These are phyloP conservation scores for Melaleuca quinquenervia DNA, from an alignment of 345 rosid species.

Conservation along the genomic window DNA sequence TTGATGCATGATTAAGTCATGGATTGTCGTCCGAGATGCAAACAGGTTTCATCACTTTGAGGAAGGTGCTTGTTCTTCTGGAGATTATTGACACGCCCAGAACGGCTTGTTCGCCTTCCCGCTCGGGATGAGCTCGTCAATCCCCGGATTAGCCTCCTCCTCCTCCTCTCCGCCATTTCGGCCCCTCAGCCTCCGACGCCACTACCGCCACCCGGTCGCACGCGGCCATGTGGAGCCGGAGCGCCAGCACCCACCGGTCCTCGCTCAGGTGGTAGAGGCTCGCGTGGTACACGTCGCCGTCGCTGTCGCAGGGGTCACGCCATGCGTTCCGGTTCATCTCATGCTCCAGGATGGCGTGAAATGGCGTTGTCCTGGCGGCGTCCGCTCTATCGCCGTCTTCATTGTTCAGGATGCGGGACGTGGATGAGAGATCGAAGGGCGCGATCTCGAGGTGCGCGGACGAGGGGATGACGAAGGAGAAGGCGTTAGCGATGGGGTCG, in stretches of 20 bases:
- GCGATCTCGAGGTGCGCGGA: constrained; percentile 32
- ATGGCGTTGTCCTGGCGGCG: constrained; percentile 1
- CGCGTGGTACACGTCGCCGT: constrained; percentile 28
- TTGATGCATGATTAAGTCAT: too few species aligned
- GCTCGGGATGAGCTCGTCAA: constrained; percentile 64
- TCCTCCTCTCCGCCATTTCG: constrained; percentile 1
- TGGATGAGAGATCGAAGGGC: constrained; percentile 34
- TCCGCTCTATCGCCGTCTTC: not conserved
- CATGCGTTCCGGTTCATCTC: constrained; percentile 61
- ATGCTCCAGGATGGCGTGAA: constrained; percentile 53
- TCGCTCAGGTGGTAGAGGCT: constrained; percentile 41
- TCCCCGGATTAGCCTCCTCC: constrained; percentile 30
- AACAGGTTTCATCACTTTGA: constrained; percentile 56
- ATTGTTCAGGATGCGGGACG: constrained; percentile 18
- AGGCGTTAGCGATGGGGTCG: constrained; percentile 28
- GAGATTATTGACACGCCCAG: constrained; percentile 66
- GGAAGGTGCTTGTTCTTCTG: constrained; percentile 44
- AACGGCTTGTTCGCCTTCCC: constrained; percentile 66
- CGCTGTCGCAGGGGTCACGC: constrained; percentile 14
- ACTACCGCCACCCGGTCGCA: constrained; percentile 72
- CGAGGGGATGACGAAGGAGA: constrained; percentile 47
- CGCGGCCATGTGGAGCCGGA: constrained; percentile 54
- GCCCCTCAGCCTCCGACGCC: constrained; percentile 4
- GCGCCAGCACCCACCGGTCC: constrained; percentile 25
- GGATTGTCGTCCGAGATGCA: constrained; percentile 42